Base-by-base conservation (phyloP, 768 basidiomycete species). In the Neoboletus magnificus region DNA sequence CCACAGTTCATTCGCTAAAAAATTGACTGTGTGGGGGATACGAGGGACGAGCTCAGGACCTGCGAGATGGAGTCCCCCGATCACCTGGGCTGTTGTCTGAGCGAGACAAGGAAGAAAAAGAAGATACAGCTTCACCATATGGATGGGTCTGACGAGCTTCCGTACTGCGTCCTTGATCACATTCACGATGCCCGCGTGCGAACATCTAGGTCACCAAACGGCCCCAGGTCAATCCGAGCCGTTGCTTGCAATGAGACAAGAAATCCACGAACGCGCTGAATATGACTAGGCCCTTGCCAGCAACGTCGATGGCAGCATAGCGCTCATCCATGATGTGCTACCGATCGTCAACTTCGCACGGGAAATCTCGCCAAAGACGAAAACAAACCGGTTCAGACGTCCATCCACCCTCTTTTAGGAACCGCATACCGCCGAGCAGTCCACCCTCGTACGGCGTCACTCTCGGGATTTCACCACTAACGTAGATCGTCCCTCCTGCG, bases 181-280 rank as follows among this genome's bases (percentile, higher is more conserved):
- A 59, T 93, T 93, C 42, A 89, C 85, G 52, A 93, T 91, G 1
- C 91, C 91, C 4, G 91, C 91, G 71, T 93, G 91, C 7, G 84
- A 85, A 60, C 84, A 86, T 29, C 81, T 83, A 42, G 50, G 18
- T 45, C 30, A 18, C 20, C 46, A 16, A 48, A 42, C 2, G 27
- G 36, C 43, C 23, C 13, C 27, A 25, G 1, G 29, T 53, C 20
- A 42, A 47, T 49, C 36, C 25, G 20, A 46, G 30, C 23, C 3
- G n/a, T 27, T 11, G 27, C 36, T 18, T 18, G 25, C 9, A 50
- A 48, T 16, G 16, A 53, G 11, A 42, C 11, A n/a, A 27, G 47
- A 40, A 15, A 39, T 22, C 33, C 12, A 78, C 89, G 69, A 56
- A 90, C 86, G 92, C 84, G 74, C 88, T 91, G 71, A 94, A 91